Evolutionary conservation across 192 early-diverging fungal genomes (phyloP).

Genomic region (Podila verticillata): DNA sequence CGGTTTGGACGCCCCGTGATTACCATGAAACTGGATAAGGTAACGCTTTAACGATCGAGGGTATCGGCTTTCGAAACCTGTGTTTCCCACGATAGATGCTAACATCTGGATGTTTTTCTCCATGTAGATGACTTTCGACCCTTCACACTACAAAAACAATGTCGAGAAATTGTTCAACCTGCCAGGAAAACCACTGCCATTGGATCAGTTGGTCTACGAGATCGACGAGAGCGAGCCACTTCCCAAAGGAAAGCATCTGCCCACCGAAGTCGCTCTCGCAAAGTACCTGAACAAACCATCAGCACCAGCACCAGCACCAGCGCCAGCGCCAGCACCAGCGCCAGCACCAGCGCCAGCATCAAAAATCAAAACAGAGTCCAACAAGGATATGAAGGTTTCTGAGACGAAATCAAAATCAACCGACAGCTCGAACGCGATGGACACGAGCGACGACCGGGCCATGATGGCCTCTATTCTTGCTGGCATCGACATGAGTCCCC

Average conservation of each 20-base stretch:
- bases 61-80: too few species aligned
- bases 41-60: neutral
- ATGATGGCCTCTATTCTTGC: slow-evolving; percentile 53
- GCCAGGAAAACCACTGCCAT: slow-evolving; percentile 28
- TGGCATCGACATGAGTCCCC: slow-evolving; percentile 36
- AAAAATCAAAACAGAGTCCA: neutral
- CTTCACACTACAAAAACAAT: slow-evolving; percentile 71
- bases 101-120: neutral
- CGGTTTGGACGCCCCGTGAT: slow-evolving; percentile 79
- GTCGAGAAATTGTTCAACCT: slow-evolving; percentile 65
- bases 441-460: slow-evolving; percentile 18
- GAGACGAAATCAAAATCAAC: neutral
- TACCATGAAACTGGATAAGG: slow-evolving; percentile 67
- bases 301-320: neutral
- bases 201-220: slow-evolving; percentile 28
- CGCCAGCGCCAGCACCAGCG: neutral
- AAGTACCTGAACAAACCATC: slow-evolving; percentile 13
- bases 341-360: neutral
- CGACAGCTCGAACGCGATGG: neutral
- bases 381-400: neutral
- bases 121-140: slow-evolving; percentile 70
- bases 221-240: slow-evolving; percentile 44
- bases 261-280: slow-evolving; percentile 29
- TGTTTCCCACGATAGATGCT: neutral
- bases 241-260: slow-evolving; percentile 45